Base-by-base conservation (phyloP, 1,284 basidiomycete genomes). In the Cryptococcus depauperatus region DNA sequence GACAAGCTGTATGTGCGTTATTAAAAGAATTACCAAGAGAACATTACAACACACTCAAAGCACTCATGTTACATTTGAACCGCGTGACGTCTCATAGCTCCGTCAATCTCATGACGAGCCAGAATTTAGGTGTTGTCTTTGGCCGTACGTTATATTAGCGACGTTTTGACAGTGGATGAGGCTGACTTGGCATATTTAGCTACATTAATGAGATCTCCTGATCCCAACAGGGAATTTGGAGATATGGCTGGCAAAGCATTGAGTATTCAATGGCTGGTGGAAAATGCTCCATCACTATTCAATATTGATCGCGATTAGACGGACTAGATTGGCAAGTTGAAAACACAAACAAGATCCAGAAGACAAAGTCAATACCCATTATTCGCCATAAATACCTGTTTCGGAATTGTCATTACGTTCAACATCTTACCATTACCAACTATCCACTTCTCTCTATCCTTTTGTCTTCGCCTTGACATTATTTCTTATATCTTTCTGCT, bases 41-140 rank as follows among this genome's bases (percentile, higher is more conserved):
- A 59, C 90, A 98, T 62, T 95, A 85, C 67, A 78, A 83, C 61
- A 97, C 95, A 0, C 73, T 96, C 28, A 77, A 81, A 43, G 71
- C 76, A 45, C 76, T 99, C 21, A 85, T 96, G 79, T 71, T 87
- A 19, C 95, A 99, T 72, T 74, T 99, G 25, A 74, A 92, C 55
- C 87, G 89, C 46, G 77, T 93, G 22, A 80, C 80, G 58, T 75
- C 81, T 46, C 75, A 76, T 30, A 79, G 77, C 46, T 80, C 82
- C 21, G 75, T 76, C 48, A 99, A 98, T 68, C 76, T 91, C 43
- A 98, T 99, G 95, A 90, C 82, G 41, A 83, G 89, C 3, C 79
- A 90, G 53, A 99, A 98, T 61, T 73, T 99, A 18, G 95, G 95
- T n/a, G 90, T 97, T n/a, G 91, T 99, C 34, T 97, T 98, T 73